Evolutionary conservation across 768 basidiomycete species (phyloP), one percentile per base, ranked within the genome.

Genomic region (Polyporus arcularius): DNA sequence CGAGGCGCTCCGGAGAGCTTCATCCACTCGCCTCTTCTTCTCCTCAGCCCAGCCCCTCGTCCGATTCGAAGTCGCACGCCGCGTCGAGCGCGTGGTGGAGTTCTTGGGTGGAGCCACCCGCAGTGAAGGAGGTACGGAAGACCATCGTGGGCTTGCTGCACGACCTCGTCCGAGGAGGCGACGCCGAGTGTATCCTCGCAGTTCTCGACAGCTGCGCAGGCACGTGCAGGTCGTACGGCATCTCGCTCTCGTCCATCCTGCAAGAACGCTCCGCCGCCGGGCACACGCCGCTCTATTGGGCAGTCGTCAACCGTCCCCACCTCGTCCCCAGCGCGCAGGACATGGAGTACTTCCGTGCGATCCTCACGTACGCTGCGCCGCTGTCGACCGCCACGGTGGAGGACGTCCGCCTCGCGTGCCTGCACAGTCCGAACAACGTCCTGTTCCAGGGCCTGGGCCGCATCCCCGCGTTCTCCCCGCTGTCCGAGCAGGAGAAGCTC

Each of bases 271-370:
- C 76, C 9, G 83, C 90, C 40, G 89, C 89, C 65, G 77, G 75
- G 0, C 87, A 85, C 65, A 84, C 85, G 0, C 85, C 87, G 0
- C 64, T 91, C 3, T 90, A 90, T 68, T 91, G 90, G 90, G 85
- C 84, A 0, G 83, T 90, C 63, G 73, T 90, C 26, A 88, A 87
- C 58, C 81, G 80, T 3, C 78, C 79, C 0, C 68, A 76, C 6
- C 65, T 28, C 21, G 11, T 21, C 12, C 46, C 46, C 5, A 18
- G 46, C 11, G 50, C 60, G 10, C 63, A 66, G 18, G 68, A 66
- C 8, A 51, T 68, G 30, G 69, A 74, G 26, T 68, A 81, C 21
- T 61, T 89, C 4, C 71, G 84, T 18, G 79, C 80, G 0, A 73
- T 90, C 21, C 74, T 90, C 46, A 76, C 78, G 5, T 77, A 83